Evolutionary conservation across 139 green algal genomes (phyloP), one percentile per base, ranked within the genome.

Genomic region (Auxenochlorella pyrenoidosa): DNA sequence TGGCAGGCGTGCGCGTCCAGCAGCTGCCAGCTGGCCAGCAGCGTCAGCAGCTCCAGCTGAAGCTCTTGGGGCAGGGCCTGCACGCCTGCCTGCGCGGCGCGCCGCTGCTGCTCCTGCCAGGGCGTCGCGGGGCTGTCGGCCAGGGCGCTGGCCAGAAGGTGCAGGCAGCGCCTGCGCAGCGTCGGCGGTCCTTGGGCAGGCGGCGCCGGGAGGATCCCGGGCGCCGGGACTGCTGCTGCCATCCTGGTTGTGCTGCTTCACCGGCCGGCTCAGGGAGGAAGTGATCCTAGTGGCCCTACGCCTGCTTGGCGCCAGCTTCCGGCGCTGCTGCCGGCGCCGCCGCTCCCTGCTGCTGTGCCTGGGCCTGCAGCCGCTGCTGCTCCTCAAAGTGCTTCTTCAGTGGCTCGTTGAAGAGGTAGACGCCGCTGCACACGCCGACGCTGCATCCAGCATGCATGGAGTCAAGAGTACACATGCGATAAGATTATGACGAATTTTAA

Each of bases 361-460:
- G 40, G 54, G 36, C 79, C 65, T 44, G 63, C 40, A 44, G 60
- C 63, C 66, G 41, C 63, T 76, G 40, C 65, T 86, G 66, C 68
- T 79, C n/a, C 72, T 75, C 83, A 34, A 79, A 79, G 15, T 68
- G 51, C 70, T 36, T 38, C 73, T 82, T 87, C 32, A 87, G 38
- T 0, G 83, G 83, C 51, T 68, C 71, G 28, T 82, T 70, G 51
- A 87, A 87, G 12, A 87, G 41, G 30, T 87, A 87, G 36, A 87
- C 60, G 16, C 83, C 83, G 0, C 24, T 47, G 26, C 71, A 18
- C 16, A 60, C 83, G 4, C 83, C 83, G 6, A 87, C 51, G 26
- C 83, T 87, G 83, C 34, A 82, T 22, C 1, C 41, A 18, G 76
- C 38, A 32, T 24, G n/a, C 16, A 0, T 21, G 66, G 38, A 41